Conservation (phyloP, 1,139 yeast species). For the Suhomyces guaymorum region DNA sequence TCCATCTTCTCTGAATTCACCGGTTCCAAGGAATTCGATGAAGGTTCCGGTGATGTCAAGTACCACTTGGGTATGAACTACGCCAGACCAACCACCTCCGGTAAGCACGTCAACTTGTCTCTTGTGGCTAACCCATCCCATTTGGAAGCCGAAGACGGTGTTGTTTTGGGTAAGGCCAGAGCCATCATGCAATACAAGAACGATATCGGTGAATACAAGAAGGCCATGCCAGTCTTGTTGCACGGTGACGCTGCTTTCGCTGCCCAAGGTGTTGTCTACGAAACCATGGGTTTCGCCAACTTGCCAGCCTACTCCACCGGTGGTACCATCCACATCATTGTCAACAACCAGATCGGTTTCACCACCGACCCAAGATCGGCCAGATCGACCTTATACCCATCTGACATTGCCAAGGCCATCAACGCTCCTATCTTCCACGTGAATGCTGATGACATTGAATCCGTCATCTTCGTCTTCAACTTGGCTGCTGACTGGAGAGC, state of each 20-base stretch:
- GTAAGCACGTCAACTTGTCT: conserved; percentile 92
- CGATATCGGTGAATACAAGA: conserved; percentile 77
- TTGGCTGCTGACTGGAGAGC: conserved; percentile 99
- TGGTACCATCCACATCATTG: conserved; percentile 95
- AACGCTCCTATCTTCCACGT: conserved; percentile 99
- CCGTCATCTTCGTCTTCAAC: conserved; percentile 85
- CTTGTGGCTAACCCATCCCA: conserved; percentile 98
- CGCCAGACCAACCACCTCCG: conserved; percentile 97
- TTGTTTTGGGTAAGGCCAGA: conserved; percentile 96
- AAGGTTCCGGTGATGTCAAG: conserved; percentile 98
- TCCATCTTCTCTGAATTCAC: conserved; percentile 94
- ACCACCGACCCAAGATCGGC: conserved; percentile 98
- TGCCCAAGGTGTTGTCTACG: conserved; percentile 98
- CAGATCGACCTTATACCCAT: conserved; percentile 96
- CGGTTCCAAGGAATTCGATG: conserved; percentile 82
- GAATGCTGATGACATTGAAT: conserved; percentile 96
- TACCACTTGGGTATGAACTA: conserved; percentile 99
- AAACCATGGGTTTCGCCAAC: conserved; percentile 91
- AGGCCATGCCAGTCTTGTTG: conserved; percentile 88
- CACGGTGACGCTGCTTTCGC: conserved; percentile 99
- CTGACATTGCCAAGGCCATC: conserved; percentile 94
- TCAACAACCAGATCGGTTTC: conserved; percentile 98
- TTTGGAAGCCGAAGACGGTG: conserved; percentile 98
- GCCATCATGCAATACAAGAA: conserved; percentile 91
- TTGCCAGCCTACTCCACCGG: conserved; percentile 97